Base-by-base conservation (phyloP, 164 flowering plant species). In the Taxillus chinensis region DNA sequence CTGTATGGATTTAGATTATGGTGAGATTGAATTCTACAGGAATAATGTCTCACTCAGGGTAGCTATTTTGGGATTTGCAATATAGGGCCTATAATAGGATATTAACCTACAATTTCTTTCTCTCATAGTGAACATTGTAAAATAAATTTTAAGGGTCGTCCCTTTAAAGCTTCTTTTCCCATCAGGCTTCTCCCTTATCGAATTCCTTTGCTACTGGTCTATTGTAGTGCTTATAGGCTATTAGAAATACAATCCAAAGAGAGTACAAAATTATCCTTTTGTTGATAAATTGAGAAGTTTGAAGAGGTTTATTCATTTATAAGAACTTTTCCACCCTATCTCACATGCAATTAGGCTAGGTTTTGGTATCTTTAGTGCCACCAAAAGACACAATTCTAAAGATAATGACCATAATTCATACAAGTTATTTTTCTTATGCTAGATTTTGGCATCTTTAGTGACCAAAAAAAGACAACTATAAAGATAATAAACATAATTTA, bases 111-210 rank as follows among this genome's bases (percentile, higher is more conserved):
- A 11, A 65, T 87, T 59, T 90, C 98, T 67, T 82, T 92, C 58
- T 92, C 96, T 64, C 98, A 85, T 63, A 93, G 96, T 59, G 98
- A 92, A 69, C 74, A 90, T 3, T 87, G 96, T 62, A 83, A 82
- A 56, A 66, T 92, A 54, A 92, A 92, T 67, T 92, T 92, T 82
- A 96, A 96, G 45, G 83, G 74, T 27, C 85, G 67, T 45, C 98
- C 96, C 17, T 92, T 90, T 59, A 84, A 55, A 95, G 86, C 50
- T 92, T 80, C 71, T 74, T 69, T 62, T 87, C 96, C 46, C 79
- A 89, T 73, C 90, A 89, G 70, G 71, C 71, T 57, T 78, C 92
- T 45, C 95, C 98, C 2, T 9, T 77, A 10, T 42, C 55, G 50
- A 69, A 57, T 54, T 38, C 62, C 37, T 68, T 68, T 59, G 81